Base-by-base conservation (phyloP, 371 early-diverging fungal genomes). In the Lichtheimia corymbifera region DNA sequence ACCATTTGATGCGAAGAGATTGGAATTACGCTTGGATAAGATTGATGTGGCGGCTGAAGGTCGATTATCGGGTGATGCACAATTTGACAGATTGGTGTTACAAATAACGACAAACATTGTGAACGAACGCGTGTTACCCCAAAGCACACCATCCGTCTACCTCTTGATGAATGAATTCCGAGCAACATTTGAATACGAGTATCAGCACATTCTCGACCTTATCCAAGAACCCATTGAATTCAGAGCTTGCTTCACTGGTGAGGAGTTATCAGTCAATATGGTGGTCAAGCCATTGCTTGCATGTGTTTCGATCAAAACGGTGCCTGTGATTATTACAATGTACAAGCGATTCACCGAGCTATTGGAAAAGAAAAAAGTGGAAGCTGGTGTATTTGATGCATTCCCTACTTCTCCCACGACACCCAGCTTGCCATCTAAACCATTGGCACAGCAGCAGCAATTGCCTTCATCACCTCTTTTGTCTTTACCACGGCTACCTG, bases 101-200 rank as follows among this genome's bases (percentile, higher is more conserved):
- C 61, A 72, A 25, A 66, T 63, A n/a, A 40, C 55, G 3, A 57
- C 55, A 5, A 44, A 58, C 13, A 40, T 56, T 15, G 41, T 50
- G 4, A 60, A 63, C 0, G 44, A 24, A 22, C 15, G 42, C 5
- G 40, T 22, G 57, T 2, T 53, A 59, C 5, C 50, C 50, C 55
- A 55, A n/a, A 56, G 52, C 5, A 45, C 17, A 1, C 50, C 75
- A 1, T 64, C 71, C 2, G 57, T 66, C 1, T 64, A 28, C 40
- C 55, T 70, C 41, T 43, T 63, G 15, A 62, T 63, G 43, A 70
- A 68, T 52, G 77, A 65, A 41, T 84, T 61, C 45, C 71, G 70
- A 27, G 83, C 85, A 0, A 76, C 77, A 5, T 71, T 88, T 30
- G 82, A 84, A 44, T 91, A 88, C 57, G 90, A 92, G 61, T 88